Percentiles rank a stretch among this genome's conserved stretches.
These are phyloP conservation scores for Schizophyllum amplum DNA, from an alignment of 1,284 basidiomycete genomes.

Conservation along the genomic window DNA sequence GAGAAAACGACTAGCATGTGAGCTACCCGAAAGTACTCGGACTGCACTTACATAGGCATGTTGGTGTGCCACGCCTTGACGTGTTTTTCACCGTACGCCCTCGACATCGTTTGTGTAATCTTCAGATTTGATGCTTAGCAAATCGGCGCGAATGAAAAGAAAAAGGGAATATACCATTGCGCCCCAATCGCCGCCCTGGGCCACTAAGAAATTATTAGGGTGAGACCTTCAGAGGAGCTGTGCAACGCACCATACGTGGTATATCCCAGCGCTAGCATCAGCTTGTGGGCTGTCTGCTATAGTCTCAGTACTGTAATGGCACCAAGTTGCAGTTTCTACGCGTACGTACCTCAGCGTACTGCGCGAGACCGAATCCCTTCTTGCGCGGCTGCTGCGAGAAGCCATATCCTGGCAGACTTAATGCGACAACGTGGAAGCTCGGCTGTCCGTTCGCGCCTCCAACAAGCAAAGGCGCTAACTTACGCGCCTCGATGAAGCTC, in stretches of 20 bases:
- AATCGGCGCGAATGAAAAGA: constrained; percentile 1
- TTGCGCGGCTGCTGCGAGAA: constrained; percentile 39
- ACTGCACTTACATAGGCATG: constrained; percentile 20
- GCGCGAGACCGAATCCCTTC: constrained; percentile 22
- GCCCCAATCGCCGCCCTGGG: constrained; percentile 42
- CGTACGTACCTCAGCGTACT: constrained; percentile 32
- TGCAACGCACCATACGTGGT: constrained; percentile 39
- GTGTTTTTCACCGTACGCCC: constrained; percentile 26
- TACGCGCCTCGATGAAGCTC: constrained; percentile 45
- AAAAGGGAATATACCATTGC: constrained; percentile 20
- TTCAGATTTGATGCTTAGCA: constrained; percentile 4
- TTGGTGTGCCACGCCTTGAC: constrained; percentile 35
- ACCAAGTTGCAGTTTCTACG: neutral
- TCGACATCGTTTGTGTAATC: constrained; percentile 25
- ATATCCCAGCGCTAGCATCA: constrained; percentile 47
- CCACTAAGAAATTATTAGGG: constrained; percentile 15
- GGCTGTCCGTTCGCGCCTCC: constrained; percentile 33
- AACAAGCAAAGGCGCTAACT: constrained; percentile 43
- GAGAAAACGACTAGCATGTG: neutral
- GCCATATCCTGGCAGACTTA: constrained; percentile 47
- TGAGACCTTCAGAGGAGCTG: neutral
- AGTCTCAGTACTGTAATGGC: neutral
- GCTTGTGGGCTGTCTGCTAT: constrained; percentile 30
- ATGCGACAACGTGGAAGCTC: constrained; percentile 49
- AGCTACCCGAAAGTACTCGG: neutral